phyloP scores from a whole-genome alignment of 129 eudicot species.

The Artemisia argyi region DNA sequence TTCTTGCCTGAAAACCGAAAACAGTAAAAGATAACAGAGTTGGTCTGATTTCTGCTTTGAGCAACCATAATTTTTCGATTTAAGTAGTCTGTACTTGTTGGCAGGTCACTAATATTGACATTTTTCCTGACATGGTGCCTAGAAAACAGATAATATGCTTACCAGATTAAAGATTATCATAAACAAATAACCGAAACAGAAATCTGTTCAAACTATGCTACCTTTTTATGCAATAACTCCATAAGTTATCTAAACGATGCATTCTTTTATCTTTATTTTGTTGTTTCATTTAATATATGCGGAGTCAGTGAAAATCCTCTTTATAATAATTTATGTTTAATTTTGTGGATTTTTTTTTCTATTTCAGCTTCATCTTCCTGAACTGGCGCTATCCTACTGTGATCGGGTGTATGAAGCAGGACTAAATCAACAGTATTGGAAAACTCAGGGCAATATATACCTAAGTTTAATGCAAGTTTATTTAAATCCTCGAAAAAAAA shows the following conservation, averaged over 20 bases:
- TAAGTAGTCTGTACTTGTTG: not conserved
- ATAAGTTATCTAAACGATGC: not conserved
- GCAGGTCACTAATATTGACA: not conserved
- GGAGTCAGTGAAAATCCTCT: not conserved
- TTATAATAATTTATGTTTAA: not conserved
- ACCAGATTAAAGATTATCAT: not conserved
- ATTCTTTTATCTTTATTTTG: not conserved
- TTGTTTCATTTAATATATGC: not conserved
- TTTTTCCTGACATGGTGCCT: not conserved
- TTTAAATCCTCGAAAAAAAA: slow-evolving; percentile 76
- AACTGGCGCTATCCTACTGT: slow-evolving; percentile 85
- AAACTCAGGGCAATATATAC: slow-evolving; percentile 70
- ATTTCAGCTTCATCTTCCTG: slow-evolving; percentile 89
- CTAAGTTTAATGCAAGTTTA: slow-evolving; percentile 77
- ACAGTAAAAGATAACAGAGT: not conserved
- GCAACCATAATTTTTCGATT: not conserved
- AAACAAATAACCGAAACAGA: not conserved
- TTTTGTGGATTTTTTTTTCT: slow-evolving; percentile 12
- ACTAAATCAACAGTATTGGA: slow-evolving; percentile 53
- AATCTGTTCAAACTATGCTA: not conserved
- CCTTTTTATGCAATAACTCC: not conserved
- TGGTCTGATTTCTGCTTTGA: not conserved
- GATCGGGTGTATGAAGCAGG: slow-evolving; percentile 88
- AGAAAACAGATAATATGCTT: no score
- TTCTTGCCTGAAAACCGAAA: not conserved